These are phyloP conservation scores for Peronospora belbahrii DNA, from an alignment of 352 stramenopile species.

Conservation along the genomic window DNA sequence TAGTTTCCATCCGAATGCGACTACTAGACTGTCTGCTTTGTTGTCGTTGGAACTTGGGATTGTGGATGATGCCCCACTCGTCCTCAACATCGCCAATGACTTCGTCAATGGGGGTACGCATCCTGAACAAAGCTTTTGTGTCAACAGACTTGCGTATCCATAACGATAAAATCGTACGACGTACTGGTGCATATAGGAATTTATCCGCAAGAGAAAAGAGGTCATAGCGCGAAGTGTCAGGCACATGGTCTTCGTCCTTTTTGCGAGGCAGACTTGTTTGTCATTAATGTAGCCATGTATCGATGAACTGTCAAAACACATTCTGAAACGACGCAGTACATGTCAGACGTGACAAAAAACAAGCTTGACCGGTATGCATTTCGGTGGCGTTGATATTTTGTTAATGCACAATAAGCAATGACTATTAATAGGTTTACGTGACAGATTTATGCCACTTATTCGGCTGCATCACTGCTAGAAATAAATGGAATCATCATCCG, in stretches of 20 bases:
- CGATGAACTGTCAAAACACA: conserved; percentile 4
- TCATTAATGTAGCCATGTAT: not conserved
- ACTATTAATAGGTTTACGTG: too few species aligned
- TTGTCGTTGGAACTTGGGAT: not conserved
- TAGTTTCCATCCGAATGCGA: conserved; percentile 4
- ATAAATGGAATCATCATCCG: too few species aligned
- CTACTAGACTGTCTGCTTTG: not conserved
- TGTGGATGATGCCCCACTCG: conserved; percentile 6
- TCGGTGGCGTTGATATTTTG: too few species aligned
- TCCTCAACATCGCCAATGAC: not conserved
- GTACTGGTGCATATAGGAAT: not conserved
- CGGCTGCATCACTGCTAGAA: too few species aligned
- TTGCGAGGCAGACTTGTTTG: not conserved
- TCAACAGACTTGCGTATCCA: not conserved
- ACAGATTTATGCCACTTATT: too few species aligned
- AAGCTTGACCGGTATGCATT: too few species aligned
- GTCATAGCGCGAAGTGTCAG: not conserved
- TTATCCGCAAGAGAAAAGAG: not conserved
- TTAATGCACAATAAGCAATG: too few species aligned
- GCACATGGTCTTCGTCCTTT: conserved; percentile 11
- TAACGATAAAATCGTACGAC: not conserved
- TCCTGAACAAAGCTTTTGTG: conserved; percentile 1
- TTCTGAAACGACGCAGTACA: conserved; percentile 7
- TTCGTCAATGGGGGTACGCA: not conserved
- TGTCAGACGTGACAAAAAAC: not conserved